Evolutionary conservation across 495 filamentous ascomycete species (phyloP).

Genomic region (Trypethelium eluteriae): DNA sequence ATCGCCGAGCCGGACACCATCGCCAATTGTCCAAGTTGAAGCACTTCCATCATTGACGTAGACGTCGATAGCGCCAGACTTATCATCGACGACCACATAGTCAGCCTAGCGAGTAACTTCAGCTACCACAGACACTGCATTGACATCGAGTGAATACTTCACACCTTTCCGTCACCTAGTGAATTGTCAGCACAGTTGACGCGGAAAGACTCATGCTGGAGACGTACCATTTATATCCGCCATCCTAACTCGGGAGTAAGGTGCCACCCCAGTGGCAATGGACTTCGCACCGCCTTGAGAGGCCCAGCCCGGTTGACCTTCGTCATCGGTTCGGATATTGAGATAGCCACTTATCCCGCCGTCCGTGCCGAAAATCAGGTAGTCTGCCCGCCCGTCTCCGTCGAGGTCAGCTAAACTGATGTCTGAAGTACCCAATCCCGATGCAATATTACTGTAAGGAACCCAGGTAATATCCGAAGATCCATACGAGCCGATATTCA

Average conservation of each 20-base stretch:
- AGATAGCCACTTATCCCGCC: not conserved
- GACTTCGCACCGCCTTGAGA: not conserved
- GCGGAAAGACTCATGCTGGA: not conserved
- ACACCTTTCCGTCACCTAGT: not conserved
- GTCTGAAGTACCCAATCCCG: not conserved
- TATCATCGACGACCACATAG: not conserved
- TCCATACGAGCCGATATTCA: conserved; percentile 1
- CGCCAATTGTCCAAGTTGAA: not conserved
- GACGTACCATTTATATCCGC: not conserved
- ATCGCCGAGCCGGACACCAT: not conserved
- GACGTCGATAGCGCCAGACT: not conserved
- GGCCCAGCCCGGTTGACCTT: not conserved
- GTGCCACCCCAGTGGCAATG: not conserved
- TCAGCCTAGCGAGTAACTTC: not conserved
- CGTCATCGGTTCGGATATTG: not conserved
- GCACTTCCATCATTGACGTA: not conserved
- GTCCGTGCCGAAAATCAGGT: not conserved
- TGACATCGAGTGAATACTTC: not conserved
- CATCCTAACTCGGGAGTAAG: not conserved
- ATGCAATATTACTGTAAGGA: not conserved
- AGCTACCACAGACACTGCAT: not conserved
- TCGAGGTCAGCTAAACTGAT: not conserved
- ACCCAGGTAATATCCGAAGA: not conserved
- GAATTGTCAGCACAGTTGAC: not conserved
- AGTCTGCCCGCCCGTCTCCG: not conserved